Evolutionary conservation across 2,329 filamentous ascomycete genomes (phyloP).

Genomic region (Domatiomyces catenatus): DNA sequence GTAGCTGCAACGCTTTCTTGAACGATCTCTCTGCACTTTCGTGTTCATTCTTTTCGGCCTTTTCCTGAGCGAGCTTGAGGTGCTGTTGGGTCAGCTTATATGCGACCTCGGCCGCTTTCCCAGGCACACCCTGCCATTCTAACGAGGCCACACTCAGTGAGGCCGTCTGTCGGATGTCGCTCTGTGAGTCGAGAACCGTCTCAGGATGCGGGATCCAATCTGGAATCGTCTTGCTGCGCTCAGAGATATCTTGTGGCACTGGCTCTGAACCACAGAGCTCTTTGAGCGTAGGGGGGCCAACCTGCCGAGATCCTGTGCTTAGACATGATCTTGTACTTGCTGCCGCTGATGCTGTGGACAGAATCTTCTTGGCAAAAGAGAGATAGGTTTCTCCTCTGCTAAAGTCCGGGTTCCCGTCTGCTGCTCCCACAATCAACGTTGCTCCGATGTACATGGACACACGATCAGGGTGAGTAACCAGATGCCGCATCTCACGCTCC

Average conservation of each 20-base stretch:
- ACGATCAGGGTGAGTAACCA: conserved; percentile 1
- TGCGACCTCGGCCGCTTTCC: conserved; percentile 6
- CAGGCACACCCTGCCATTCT: not conserved
- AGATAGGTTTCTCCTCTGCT: conserved; percentile 11
- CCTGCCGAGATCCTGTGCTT: conserved; percentile 9
- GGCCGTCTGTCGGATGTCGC: not conserved
- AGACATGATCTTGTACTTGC: conserved; percentile 12
- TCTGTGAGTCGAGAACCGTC: not conserved
- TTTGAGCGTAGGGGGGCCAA: conserved; percentile 4
- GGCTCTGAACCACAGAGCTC: not conserved
- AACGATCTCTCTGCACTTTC: conserved; percentile 14
- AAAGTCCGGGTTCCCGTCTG: not conserved
- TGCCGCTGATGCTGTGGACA: conserved; percentile 13
- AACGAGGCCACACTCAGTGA: not conserved
- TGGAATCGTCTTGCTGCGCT: not conserved
- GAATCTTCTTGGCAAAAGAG: conserved; percentile 12
- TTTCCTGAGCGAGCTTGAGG: conserved; percentile 11
- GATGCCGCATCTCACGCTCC: conserved; percentile 5
- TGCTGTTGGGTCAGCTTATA: conserved; percentile 10
- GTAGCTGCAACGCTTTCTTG: conserved; percentile 10
- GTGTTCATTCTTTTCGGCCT: conserved; percentile 9
- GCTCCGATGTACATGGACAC: not conserved
- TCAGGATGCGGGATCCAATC: not conserved
- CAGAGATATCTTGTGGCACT: not conserved
- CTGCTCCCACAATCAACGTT: not conserved